Base-by-base conservation (phyloP, 2,329 filamentous ascomycete genomes). In the Colletotrichum sp. region DNA sequence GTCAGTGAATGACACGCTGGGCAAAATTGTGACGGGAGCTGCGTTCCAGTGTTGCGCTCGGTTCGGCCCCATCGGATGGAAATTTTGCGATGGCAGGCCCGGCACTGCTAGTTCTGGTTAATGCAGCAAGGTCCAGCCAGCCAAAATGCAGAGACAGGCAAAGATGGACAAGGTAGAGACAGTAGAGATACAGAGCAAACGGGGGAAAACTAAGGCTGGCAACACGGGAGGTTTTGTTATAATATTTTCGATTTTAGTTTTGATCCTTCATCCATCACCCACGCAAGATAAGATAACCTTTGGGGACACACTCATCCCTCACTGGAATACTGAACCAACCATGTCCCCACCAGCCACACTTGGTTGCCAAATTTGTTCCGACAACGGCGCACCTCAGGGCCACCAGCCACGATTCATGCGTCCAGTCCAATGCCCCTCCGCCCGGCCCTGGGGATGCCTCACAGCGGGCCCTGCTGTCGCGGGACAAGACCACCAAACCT, bases 11-110 rank as follows among this genome's bases (percentile, higher is more conserved):
- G 30, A n/a, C 58, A 48, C 26, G 16, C 38, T 30, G 16, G 36
- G 16, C 38, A 28, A 72, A 21, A 67, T 75, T 57, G 57, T 67
- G 69, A 52, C 43, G 43, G 43, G 43, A 63, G 15, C 34, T 67
- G 38, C 55, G 55, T 30, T 57, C 36, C 60, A 32, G 30, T 60
- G 57, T 36, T 64, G 61, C 55, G 67, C 55, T 64, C 32, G 28
- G 58, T 69, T 52, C 74, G 74, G 64, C 70, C 58, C 64, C 63
- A 74, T 76, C 74, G 43, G 74, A 76, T 76, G 74, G 73, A 30
- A 69, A 74, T 68, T 74, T 75, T 76, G 64, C 64, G 70, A 76
- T 76, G 74, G 34, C 64, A 76, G 58, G 43, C 63, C 63, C 26
- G 24, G 66, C 24, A 52, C 3, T 21, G 43, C 43, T 52, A 52